These are phyloP conservation scores for Fragilariopsis cylindrus DNA, from an alignment of 108 stramenopile species.

Conservation along the genomic window DNA sequence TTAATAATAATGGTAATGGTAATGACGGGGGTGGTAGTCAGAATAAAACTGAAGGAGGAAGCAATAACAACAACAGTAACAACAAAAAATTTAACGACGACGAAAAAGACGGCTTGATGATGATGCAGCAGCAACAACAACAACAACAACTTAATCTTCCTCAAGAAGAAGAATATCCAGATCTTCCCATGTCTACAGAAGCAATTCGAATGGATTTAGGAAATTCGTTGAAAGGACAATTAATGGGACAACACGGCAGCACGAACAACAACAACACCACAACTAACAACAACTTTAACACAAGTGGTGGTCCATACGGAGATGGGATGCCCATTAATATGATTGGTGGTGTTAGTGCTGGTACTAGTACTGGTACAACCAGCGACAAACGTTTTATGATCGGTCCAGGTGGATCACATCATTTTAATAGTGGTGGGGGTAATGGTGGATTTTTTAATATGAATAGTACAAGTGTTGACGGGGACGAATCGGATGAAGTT, in stretches of 20 bases:
- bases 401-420: background rate
- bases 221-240: slow-evolving; percentile 28
- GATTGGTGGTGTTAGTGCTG: background rate
- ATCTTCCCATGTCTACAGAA: slow-evolving; percentile 9
- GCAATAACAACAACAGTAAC: background rate
- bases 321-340: background rate
- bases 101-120: background rate
- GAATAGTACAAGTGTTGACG: background rate
- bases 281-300: no score
- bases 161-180: slow-evolving; percentile 3
- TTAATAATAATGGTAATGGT: background rate
- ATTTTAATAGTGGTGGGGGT: slow-evolving; percentile 7
- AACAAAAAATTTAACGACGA: background rate
- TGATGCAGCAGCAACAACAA: background rate
- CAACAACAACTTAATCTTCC: background rate
- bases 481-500: slow-evolving; percentile 3
- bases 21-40: background rate
- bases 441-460: no score
- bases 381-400: background rate
- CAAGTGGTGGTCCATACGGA: no score
- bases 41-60: no score
- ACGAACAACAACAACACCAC: background rate
- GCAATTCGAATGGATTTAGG: slow-evolving; percentile 30
- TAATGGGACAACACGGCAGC: slow-evolving; percentile 23
- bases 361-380: background rate